Conservation (phyloP, 805 yeast species). For the Suhomyces xylopsoci region DNA sequence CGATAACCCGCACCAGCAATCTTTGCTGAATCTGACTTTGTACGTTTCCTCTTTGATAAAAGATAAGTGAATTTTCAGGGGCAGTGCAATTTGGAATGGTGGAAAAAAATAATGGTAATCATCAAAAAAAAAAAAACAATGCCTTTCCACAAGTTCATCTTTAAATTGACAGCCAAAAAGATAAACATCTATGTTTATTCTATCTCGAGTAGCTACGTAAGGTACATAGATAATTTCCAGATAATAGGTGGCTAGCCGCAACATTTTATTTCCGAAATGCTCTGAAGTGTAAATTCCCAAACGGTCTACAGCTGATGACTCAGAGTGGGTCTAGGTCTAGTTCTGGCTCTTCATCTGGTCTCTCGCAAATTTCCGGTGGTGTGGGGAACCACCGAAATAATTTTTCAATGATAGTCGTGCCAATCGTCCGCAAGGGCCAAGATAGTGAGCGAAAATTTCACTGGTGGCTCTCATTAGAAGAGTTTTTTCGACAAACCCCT, state of each 20-base stretch:
- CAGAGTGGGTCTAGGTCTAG: not conserved
- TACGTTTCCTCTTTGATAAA: not conserved
- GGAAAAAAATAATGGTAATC: not conserved
- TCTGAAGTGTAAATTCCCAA: too few relatives aligned
- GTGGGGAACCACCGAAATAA: not conserved
- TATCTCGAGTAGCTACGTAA: not conserved
- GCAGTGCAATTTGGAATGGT: not conserved
- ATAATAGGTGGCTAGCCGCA: not conserved
- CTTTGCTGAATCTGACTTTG: not conserved
- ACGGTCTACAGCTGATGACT: not conserved
- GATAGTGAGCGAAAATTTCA: not conserved
- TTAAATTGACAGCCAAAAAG: not conserved
- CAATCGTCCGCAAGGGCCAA: not conserved
- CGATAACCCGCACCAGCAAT: constrained; percentile 1
- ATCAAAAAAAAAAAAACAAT: not conserved
- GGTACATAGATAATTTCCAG: not conserved
- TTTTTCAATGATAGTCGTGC: not conserved
- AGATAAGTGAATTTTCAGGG: constrained; percentile 1
- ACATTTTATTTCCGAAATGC: not conserved
- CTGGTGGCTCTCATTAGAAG: not conserved
- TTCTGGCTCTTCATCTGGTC: too few relatives aligned
- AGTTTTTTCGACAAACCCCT: too few relatives aligned
- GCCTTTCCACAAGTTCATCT: not conserved
- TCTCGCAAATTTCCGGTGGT: not conserved
- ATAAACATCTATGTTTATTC: not conserved